Evolutionary conservation across 2,329 filamentous ascomycete genomes (phyloP), one percentile per base, ranked within the genome.

Genomic region (Fonsecaea pedrosoi): DNA sequence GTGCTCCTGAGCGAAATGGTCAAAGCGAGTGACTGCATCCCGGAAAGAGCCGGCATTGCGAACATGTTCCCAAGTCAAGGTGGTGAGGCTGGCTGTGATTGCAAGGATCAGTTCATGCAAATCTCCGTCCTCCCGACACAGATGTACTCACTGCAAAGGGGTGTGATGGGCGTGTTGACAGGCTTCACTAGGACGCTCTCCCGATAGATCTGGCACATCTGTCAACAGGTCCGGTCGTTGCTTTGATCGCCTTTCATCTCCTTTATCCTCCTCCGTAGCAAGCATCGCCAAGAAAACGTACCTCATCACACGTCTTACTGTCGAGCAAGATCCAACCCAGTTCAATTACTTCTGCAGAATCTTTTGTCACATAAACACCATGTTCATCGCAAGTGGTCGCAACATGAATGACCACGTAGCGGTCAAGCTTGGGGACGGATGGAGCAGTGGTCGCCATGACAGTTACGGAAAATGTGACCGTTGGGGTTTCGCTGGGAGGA

Each of bases 381-480:
- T 99, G 95, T 81, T 99, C 95, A 80, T 99, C 95, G 82, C 95
- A 99, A 74, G 95, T 99, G 40, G 95, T 99, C 71, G 95, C 95
- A 77, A 98, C 94, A 81, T 99, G 95, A 79, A 98, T 97, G 77
- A 99, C 92, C 73, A 97, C 91, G 82, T 97, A 99, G 80, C 94
- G 92, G 83, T 99, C 95, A 81, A 97, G 87, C 82, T 90, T 90
- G 74, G 89, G 85, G 74, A 87, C 87, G 83, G 84, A 78, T 71
- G 79, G 76, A 75, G 78, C 78, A 72, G 79, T 75, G 76, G 78
- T 76, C 68, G 81, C 80, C 81, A 83, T 80, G 68, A 77, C 75
- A 74, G 72, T 76, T 65, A 37, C 50, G 48, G 54, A 53, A 32
- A 30, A 18, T n/a, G 10, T 13, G 42, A 48, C 45, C 4, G 54